These are phyloP conservation scores for Elongisporangium senticosum DNA, from an alignment of 352 stramenopile species.

Conservation along the genomic window DNA sequence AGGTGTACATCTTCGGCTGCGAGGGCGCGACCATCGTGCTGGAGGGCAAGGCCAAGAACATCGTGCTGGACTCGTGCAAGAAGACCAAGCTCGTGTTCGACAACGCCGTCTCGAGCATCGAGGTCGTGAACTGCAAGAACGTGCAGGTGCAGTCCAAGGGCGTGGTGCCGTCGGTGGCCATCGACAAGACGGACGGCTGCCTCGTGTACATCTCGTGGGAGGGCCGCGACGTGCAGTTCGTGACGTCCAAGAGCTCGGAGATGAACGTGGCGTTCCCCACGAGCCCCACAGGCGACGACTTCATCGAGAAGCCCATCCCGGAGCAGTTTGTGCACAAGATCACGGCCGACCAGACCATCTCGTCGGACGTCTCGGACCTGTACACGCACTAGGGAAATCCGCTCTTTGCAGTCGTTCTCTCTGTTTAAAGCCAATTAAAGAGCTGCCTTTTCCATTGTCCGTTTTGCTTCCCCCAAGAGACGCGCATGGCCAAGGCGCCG, in stretches of 20 bases:
- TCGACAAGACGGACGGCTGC: conserved; percentile 99
- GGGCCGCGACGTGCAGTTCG: conserved; percentile 83
- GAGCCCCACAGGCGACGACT: conserved; percentile 73
- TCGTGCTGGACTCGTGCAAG: conserved; percentile 95
- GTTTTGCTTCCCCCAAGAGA: neutral
- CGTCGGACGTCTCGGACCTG: conserved; percentile 93
- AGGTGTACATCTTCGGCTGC: conserved; percentile 96
- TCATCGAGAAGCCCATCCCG: conserved; percentile 94
- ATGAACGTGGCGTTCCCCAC: conserved; percentile 96
- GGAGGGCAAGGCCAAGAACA: conserved; percentile 96
- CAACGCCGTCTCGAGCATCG: conserved; percentile 93
- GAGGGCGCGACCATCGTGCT: conserved; percentile 93
- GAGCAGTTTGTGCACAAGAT: conserved; percentile 97
- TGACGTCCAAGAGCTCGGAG: conserved; percentile 96
- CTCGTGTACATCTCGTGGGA: conserved; percentile 95
- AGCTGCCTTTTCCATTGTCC: neutral
- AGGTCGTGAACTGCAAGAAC: conserved; percentile 98
- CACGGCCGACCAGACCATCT: conserved; percentile 72
- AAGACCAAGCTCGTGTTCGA: conserved; percentile 96
- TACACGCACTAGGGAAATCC: conserved; percentile 74
- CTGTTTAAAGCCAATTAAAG: neutral
- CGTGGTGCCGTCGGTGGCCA: conserved; percentile 92
- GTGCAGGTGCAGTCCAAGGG: conserved; percentile 94
- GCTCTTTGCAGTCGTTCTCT: neutral
- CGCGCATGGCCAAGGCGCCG: conserved; percentile 7